Evolutionary conservation across 2,329 filamentous ascomycete species (phyloP).

Genomic region (Hymenoscyphus linearis): DNA sequence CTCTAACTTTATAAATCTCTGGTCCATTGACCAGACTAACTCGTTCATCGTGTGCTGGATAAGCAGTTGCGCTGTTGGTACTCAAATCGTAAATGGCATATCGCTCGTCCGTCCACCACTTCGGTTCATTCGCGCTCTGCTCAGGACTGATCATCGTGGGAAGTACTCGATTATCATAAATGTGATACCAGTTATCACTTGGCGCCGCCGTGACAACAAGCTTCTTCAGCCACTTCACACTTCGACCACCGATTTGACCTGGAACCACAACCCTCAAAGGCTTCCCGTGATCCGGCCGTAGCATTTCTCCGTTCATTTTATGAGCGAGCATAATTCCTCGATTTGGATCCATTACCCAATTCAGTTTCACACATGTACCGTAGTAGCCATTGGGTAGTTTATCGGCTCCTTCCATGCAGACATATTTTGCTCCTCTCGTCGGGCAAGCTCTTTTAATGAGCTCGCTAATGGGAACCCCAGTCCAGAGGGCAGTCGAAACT

Average conservation of each 20-base stretch:
- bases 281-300: conserved; percentile 80
- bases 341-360: conserved; percentile 81
- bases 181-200: conserved; percentile 93
- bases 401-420: conserved; percentile 90
- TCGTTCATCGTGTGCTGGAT: conserved; percentile 72
- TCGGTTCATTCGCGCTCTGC: conserved; percentile 64
- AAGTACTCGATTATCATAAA: conserved; percentile 86
- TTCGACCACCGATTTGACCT: conserved; percentile 85
- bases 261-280: conserved; percentile 80
- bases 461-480: conserved; percentile 70
- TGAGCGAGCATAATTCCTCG: conserved; percentile 82
- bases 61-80: conserved; percentile 76
- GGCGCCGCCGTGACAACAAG: conserved; percentile 73
- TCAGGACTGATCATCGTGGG: conserved; percentile 84
- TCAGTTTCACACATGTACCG: conserved; percentile 80
- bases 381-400: conserved; percentile 84
- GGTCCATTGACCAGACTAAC: conserved; percentile 45
- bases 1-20: conserved; percentile 59
- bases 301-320: conserved; percentile 80
- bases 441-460: conserved; percentile 65
- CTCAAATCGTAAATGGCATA: conserved; percentile 93
- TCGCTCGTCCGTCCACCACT: conserved; percentile 82
- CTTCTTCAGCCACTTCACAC: conserved; percentile 86
- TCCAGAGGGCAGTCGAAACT: conserved; percentile 82
- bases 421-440: conserved; percentile 65